These are phyloP conservation scores for Nigrospora sphaerica DNA, from an alignment of 2,329 filamentous ascomycete genomes.

Conservation along the genomic window DNA sequence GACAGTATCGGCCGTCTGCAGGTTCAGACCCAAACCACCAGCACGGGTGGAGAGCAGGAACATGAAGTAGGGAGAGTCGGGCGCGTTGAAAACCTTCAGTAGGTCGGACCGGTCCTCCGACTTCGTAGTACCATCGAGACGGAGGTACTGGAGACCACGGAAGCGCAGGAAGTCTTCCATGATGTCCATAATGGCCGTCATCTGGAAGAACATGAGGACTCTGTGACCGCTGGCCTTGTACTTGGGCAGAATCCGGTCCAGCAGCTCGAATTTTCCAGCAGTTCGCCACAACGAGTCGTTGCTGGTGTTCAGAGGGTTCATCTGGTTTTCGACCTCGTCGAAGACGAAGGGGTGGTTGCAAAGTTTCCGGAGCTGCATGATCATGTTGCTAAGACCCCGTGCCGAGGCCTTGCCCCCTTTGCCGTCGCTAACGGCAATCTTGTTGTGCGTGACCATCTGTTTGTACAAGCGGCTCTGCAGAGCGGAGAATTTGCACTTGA, in stretches of 20 bases:
- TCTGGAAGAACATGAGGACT: constrained; percentile 99
- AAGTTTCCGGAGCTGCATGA: constrained; percentile 97
- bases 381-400: constrained; percentile 97
- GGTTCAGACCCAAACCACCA: constrained; percentile 91
- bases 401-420: constrained; percentile 93
- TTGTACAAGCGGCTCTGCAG: constrained; percentile 92
- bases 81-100: constrained; percentile 81
- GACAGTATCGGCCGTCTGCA: constrained; percentile 97
- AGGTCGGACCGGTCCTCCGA: constrained; percentile 94
- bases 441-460: constrained; percentile 94
- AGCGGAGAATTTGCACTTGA: constrained; percentile 98
- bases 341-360: constrained; percentile 99
- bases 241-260: constrained; percentile 89
- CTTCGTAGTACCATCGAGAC: constrained; percentile 94
- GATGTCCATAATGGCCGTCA: constrained; percentile 99
- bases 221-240: constrained; percentile 87
- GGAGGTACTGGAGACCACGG: constrained; percentile 76
- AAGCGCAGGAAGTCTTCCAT: constrained; percentile 97
- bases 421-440: constrained; percentile 86
- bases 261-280: constrained; percentile 91
- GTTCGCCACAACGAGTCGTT: constrained; percentile 96
- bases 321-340: constrained; percentile 94
- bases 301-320: constrained; percentile 82
- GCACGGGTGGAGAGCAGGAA: constrained; percentile 98
- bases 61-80: constrained; percentile 89